Evolutionary conservation across 2,329 filamentous ascomycete genomes (phyloP), one percentile per base, ranked within the genome.

Genomic region (Beauveria medogensis): DNA sequence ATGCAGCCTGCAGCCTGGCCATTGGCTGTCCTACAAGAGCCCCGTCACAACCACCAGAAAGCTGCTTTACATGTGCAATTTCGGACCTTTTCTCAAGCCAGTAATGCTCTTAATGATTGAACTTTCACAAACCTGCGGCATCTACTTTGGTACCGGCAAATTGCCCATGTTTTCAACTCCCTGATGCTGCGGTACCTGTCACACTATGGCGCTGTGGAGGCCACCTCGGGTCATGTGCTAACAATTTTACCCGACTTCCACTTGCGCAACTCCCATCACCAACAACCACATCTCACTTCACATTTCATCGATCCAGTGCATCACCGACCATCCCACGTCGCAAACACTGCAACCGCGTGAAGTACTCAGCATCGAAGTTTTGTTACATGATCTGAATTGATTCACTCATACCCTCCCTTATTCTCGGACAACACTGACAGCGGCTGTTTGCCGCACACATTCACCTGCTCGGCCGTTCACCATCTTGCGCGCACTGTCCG

Each of bases 111-210:
- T 16, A 37, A 14, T 6, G 2, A 37, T 16, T 14, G 5, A 16
- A 6, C 34, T 37, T 37, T 16, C 16, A 16, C 34, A 37, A 12
- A 37, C 5, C 12, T 3, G 5, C 2, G 20, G 8, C 7, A 40
- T 8, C 5, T 24, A 18, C 7, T 3, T 14, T 4, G 3, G n/a
- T 10, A 30, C n/a, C 10, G 5, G 44, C 24, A 7, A 2, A 12
- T 34, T 46, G 14, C 12, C 18, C 6, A 8, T 18, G 7, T 6
- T 22, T 18, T 12, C 26, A 6, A 34, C 22, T 22, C 40, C 48
- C 12, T 55, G 58, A 60, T 60, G 51, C 58, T n/a, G 16, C 2
- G 43, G 58, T 55, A 60, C 58, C n/a, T 60, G 28, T 26, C 18
- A n/a, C 24, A 16, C 24, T 51, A 22, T 48, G 26, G 51, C 30